phyloP scores from a whole-genome alignment of 164 flowering plant genomes.

The Amborella trichopoda region DNA sequence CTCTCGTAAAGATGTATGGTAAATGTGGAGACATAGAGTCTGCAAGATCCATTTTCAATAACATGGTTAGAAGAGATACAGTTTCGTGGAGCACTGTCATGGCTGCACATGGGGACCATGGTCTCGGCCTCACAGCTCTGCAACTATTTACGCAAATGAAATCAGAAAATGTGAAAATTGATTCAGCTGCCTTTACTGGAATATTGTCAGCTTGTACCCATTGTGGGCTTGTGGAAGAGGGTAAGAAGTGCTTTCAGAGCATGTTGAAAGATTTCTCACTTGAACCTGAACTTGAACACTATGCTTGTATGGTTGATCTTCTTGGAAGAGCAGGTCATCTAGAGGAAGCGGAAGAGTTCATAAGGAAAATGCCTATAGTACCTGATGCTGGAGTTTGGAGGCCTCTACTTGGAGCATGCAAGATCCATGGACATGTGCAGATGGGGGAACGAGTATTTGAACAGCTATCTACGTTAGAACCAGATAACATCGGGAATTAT shows the following conservation, averaged over 20 bases:
- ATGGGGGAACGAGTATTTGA: conserved; percentile 4
- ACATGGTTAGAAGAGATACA: neutral
- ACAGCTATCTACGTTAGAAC: conserved; percentile 1
- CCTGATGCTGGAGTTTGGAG: conserved; percentile 4
- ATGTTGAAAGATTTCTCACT: neutral
- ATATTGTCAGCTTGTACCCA: conserved; percentile 3
- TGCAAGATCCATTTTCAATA: neutral
- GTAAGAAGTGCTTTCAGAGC: neutral
- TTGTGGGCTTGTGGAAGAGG: conserved; percentile 5
- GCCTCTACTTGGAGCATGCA: conserved; percentile 3
- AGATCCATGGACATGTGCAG: neutral
- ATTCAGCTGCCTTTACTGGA: neutral
- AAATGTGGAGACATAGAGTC: neutral
- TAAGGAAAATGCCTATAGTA: conserved; percentile 1
- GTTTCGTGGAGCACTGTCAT: conserved; percentile 4
- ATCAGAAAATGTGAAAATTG: neutral
- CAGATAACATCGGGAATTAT: conserved; percentile 4
- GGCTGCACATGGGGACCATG: conserved; percentile 1
- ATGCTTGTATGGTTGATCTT: conserved; percentile 5
- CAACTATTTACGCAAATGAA: conserved; percentile 3
- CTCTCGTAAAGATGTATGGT: conserved; percentile 4
- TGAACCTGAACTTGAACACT: conserved; percentile 2
- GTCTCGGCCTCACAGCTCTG: neutral
- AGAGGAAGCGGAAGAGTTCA: conserved; percentile 1
- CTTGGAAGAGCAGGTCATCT: conserved; percentile 1